Conservation (phyloP, 768 basidiomycete species). For the Heimioporus sp. region DNA sequence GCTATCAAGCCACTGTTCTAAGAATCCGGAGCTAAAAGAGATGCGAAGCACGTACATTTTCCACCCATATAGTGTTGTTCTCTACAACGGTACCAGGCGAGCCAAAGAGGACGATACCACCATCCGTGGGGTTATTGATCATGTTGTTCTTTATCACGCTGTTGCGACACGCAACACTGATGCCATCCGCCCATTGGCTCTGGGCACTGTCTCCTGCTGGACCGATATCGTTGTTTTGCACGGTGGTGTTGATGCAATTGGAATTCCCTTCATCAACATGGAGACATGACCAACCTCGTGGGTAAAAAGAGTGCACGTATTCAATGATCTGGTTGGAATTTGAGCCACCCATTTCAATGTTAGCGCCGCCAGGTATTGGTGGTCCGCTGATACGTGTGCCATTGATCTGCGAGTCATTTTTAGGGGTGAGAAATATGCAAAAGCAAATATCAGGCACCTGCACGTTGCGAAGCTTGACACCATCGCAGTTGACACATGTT, state of each 20-base stretch:
- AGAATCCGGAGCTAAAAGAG: no score
- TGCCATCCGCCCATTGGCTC: constrained; percentile 81
- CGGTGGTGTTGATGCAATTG: constrained; percentile 57
- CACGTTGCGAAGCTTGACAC: constrained; percentile 65
- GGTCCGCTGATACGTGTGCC: constrained; percentile 59
- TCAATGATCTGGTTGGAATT: constrained; percentile 74
- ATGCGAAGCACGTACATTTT: constrained; percentile 45
- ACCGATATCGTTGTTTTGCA: constrained; percentile 84
- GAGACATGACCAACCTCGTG: constrained; percentile 80
- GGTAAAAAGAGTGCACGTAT: constrained; percentile 72
- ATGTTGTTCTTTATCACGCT: constrained; percentile 64
- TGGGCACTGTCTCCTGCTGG: constrained; percentile 66
- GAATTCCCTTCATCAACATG: constrained; percentile 72
- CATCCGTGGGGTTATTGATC: constrained; percentile 73
- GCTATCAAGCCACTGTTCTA: constrained; percentile 33
- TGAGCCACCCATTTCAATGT: constrained; percentile 82
- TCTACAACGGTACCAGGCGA: constrained; percentile 69
- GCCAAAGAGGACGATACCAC: constrained; percentile 78
- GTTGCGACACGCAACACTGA: constrained; percentile 69
- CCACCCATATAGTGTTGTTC: constrained; percentile 75
- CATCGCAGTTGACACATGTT: constrained; percentile 55
- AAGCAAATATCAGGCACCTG: constrained; percentile 44
- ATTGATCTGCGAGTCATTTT: constrained; percentile 51
- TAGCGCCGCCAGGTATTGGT: constrained; percentile 62
- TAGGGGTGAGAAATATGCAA: neutral